phyloP scores from a whole-genome alignment of 441 rosid species.

The Adansonia rubrostipa region DNA sequence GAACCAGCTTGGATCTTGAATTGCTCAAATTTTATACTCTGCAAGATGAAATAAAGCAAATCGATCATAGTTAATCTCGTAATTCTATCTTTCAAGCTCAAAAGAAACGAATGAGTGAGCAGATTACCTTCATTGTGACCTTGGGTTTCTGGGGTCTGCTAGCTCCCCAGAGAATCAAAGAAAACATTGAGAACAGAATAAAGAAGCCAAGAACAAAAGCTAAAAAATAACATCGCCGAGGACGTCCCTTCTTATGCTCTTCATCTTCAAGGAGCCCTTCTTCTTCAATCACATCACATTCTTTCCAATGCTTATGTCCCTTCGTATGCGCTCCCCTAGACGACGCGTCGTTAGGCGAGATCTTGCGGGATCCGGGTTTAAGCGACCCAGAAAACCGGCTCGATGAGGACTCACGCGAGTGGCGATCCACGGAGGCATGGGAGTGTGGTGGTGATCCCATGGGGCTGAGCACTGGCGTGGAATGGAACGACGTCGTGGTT shows the following conservation, averaged over 20 bases:
- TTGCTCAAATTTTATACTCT: constrained; percentile 80
- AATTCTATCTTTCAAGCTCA: not conserved
- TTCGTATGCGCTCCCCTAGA: constrained; percentile 54
- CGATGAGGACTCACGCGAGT: constrained; percentile 92
- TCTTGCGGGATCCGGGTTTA: constrained; percentile 87
- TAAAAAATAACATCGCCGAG: constrained; percentile 79
- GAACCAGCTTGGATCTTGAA: constrained; percentile 89
- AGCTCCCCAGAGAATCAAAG: constrained; percentile 88
- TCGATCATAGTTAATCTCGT: constrained; percentile 14
- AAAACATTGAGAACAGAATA: constrained; percentile 72
- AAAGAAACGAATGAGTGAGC: not conserved
- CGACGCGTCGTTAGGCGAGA: constrained; percentile 67
- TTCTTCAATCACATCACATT: constrained; percentile 80
- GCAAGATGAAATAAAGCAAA: constrained; percentile 6
- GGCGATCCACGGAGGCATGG: constrained; percentile 83
- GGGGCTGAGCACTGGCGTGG: constrained; percentile 92
- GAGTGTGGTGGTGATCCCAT: constrained; percentile 93
- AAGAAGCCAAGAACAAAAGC: constrained; percentile 81
- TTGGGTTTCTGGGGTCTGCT: constrained; percentile 85
- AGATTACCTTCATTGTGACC: constrained; percentile 69
- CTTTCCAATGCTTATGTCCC: constrained; percentile 72
- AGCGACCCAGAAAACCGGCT: constrained; percentile 84
- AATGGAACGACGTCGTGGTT: constrained; percentile 86
- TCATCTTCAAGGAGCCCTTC: constrained; percentile 91
- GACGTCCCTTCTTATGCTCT: constrained; percentile 59